Evolutionary conservation across 2,329 filamentous ascomycete species (phyloP).

Genomic region (Nigrospora oryzae): DNA sequence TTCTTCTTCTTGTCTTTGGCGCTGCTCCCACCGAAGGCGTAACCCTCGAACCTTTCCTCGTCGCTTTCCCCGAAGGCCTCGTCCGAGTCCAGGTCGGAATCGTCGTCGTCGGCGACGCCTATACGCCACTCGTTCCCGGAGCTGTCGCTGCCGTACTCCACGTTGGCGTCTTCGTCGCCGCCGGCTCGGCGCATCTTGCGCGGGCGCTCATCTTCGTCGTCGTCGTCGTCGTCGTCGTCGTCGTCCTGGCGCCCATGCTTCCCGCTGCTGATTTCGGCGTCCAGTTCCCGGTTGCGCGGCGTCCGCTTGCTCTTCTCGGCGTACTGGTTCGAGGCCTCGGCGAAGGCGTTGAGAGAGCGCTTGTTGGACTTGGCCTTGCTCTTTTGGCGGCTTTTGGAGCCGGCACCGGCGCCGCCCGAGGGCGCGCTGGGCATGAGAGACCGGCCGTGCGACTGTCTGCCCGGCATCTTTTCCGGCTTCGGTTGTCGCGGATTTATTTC

Average conservation of each 20-base stretch:
- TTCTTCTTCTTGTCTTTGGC: constrained; percentile 24
- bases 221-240: constrained; percentile 48
- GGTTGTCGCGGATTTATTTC: too few relatives aligned
- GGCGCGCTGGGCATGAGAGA: constrained; percentile 27
- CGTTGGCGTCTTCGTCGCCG: constrained; percentile 43
- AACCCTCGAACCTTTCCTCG: constrained; percentile 75
- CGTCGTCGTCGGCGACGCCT: constrained; percentile 54
- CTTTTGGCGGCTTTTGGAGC: constrained; percentile 24
- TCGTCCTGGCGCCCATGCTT: constrained; percentile 37
- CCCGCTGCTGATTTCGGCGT: constrained; percentile 25
- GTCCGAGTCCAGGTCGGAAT: constrained; percentile 58
- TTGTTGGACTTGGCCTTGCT: constrained; percentile 40
- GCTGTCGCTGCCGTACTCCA: constrained; percentile 73
- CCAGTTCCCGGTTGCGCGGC: constrained; percentile 41
- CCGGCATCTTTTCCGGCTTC: too few relatives aligned
- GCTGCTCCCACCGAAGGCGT: constrained; percentile 44
- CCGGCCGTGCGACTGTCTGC: constrained; percentile 50
- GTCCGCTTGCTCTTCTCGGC: constrained; percentile 37
- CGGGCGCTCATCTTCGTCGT: constrained; percentile 50
- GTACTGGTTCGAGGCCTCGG: constrained; percentile 45
- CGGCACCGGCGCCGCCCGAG: constrained; percentile 18
- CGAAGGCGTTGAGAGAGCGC: constrained; percentile 48
- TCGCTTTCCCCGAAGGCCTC: constrained; percentile 87
- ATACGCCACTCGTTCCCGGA: constrained; percentile 81
- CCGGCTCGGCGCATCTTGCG: constrained; percentile 32